Evolutionary conservation across 129 eudicot genomes (phyloP).

Genomic region (Flaveria robusta): DNA sequence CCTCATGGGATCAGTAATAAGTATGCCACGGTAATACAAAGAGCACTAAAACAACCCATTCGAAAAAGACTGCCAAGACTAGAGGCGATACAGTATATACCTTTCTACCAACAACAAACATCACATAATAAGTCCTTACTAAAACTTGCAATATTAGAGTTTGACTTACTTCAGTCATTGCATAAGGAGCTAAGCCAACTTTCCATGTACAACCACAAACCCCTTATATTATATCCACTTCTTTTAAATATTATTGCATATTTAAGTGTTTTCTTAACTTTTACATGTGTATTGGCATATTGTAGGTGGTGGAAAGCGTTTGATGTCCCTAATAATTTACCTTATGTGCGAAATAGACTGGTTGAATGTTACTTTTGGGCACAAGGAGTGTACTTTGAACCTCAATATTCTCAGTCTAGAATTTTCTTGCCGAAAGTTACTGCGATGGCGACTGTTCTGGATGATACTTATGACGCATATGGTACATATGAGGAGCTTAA

Average conservation of each 20-base stretch:
- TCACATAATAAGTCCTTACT: slow-evolving; percentile 8
- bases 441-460: slow-evolving; percentile 9
- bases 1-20: not conserved
- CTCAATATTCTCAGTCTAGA: not conserved
- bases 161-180: slow-evolving; percentile 36
- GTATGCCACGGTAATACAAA: no score
- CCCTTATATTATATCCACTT: no score
- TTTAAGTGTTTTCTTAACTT: no score
- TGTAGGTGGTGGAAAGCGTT: no score
- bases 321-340: slow-evolving; percentile 1
- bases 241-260: no score
- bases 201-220: slow-evolving; percentile 35
- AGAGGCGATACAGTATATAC: no score
- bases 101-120: no score
- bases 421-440: slow-evolving; percentile 20
- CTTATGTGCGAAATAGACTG: slow-evolving; percentile 34
- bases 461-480: slow-evolving; percentile 48
- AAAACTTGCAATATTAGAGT: slow-evolving; percentile 47
- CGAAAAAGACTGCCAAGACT: no score
- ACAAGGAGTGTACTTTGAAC: slow-evolving; percentile 23
- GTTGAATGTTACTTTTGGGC: slow-evolving; percentile 38
- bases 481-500: slow-evolving; percentile 25
- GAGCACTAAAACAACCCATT: no score
- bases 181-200: no score
- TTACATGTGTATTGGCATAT: no score